These are phyloP conservation scores for Withania somnifera DNA, from an alignment of 305 asterid genomes.

Conservation along the genomic window DNA sequence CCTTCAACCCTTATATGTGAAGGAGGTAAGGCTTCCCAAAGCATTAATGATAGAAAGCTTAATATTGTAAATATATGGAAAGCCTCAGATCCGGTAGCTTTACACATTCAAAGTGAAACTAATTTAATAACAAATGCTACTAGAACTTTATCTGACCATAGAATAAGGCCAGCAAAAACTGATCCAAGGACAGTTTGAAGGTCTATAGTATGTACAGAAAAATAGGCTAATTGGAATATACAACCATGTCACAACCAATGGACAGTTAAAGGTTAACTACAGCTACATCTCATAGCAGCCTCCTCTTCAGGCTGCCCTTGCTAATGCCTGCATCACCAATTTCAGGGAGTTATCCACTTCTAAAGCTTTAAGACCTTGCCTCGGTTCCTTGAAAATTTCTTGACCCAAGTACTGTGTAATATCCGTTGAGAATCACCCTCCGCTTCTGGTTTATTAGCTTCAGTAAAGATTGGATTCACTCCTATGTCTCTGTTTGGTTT, in stretches of 20 bases:
- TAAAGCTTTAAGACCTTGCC: background rate
- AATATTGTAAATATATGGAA: background rate
- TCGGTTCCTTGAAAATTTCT: constrained; percentile 16
- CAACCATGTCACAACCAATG: background rate
- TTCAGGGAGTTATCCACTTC: background rate
- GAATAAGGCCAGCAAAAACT: background rate
- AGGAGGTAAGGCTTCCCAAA: background rate
- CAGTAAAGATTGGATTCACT: background rate
- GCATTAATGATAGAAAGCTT: background rate
- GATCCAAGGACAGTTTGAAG: background rate
- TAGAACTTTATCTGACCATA: background rate
- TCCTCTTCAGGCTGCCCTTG: background rate
- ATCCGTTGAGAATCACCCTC: background rate
- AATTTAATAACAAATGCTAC: background rate
- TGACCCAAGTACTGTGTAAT: background rate
- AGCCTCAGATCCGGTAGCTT: background rate
- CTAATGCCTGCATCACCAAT: background rate
- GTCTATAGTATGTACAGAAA: background rate
- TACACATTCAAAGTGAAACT: background rate
- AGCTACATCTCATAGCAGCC: background rate
- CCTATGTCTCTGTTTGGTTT: background rate
- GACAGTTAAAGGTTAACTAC: background rate
- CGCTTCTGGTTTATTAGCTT: background rate
- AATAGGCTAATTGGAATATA: background rate
- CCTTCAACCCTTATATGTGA: background rate